Evolutionary conservation across 768 basidiomycete genomes (phyloP), one percentile per base, ranked within the genome.

Genomic region (Termitomyces sp.): DNA sequence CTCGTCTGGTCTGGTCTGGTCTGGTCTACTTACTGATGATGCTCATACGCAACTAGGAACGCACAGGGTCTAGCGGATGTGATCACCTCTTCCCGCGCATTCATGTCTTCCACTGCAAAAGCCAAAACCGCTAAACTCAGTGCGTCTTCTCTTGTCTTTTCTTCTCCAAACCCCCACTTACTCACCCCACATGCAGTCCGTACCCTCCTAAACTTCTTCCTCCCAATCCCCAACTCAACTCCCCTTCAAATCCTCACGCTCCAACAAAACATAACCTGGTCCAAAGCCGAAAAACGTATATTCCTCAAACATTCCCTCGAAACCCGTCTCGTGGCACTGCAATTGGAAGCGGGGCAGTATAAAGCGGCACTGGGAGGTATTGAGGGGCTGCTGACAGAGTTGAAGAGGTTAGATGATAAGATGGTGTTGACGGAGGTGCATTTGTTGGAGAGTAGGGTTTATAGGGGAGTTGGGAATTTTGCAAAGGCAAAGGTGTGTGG

Each of bases 351-450:
- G 0, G 78, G 83, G 28, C 85, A 91, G 67, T 92, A 86, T 79
- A 88, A 90, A 67, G 82, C 86, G 0, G 94, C 96, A 0, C 81
- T 98, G 15, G 68, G 83, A 0, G 82, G 94, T 54, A 95, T 98
- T 64, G 94, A 96, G 62, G 79, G 81, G 0, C 84, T 99, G n/a
- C 81, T 98, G 38, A 89, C 89, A 1, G 97, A 98, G 74, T 84
- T 99, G 20, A 94, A 92, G 75, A 85, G 89, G 28, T 79, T 99
- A 32, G 96, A 99, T 73, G 97, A 98, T 77, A 98, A 98, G 80
- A 90, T 96, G 85, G 92, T 98, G 63, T 81, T 99, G 35, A 98
- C 96, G 3, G 96, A 98, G 71, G 95, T 98, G 0, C 95, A 96
- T 68, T 82, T 99, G 9, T 83, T 98, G 42, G 96, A 99, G 75